Evolutionary conservation across 2,329 filamentous ascomycete genomes (phyloP).

Genomic region (Colletotrichum endophyticum): DNA sequence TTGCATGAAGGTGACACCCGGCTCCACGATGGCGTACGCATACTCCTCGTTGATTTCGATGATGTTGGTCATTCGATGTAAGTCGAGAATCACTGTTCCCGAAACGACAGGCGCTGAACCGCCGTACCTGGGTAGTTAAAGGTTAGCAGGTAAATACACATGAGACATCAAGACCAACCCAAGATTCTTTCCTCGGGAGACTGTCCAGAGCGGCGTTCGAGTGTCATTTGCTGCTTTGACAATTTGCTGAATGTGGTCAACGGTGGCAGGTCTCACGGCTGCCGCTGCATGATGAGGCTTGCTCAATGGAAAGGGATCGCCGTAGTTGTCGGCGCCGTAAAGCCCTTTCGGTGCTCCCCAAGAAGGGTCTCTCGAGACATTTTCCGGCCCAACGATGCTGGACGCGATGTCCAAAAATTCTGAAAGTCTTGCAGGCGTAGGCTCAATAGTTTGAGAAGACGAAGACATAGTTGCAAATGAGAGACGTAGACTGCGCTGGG

Average conservation of each 20-base stretch:
- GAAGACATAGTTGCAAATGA: not conserved
- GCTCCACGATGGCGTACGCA: constrained; percentile 48
- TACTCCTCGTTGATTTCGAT: constrained; percentile 45
- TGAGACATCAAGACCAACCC: not conserved
- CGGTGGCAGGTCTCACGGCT: not conserved
- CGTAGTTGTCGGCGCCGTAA: not conserved
- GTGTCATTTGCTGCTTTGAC: not conserved
- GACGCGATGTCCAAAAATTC: not conserved
- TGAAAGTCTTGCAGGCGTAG: not conserved
- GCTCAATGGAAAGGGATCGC: not conserved
- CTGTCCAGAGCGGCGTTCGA: not conserved
- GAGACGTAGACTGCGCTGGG: not conserved
- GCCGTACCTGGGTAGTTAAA: constrained; percentile 36
- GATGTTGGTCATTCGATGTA: constrained; percentile 46
- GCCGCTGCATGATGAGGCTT: not conserved
- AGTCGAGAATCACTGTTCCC: constrained; percentile 46
- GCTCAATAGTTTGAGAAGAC: accelerated
- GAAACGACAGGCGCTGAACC: constrained; percentile 42
- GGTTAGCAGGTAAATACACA: not conserved
- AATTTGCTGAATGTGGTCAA: not conserved
- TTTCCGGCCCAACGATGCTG: not conserved
- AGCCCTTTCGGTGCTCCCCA: not conserved
- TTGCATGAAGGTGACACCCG: constrained; percentile 49
- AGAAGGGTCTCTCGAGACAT: not conserved
- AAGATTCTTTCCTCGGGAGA: not conserved